Conservation (phyloP, 2,329 filamentous ascomycete species). For the Neonectria ditissima region DNA sequence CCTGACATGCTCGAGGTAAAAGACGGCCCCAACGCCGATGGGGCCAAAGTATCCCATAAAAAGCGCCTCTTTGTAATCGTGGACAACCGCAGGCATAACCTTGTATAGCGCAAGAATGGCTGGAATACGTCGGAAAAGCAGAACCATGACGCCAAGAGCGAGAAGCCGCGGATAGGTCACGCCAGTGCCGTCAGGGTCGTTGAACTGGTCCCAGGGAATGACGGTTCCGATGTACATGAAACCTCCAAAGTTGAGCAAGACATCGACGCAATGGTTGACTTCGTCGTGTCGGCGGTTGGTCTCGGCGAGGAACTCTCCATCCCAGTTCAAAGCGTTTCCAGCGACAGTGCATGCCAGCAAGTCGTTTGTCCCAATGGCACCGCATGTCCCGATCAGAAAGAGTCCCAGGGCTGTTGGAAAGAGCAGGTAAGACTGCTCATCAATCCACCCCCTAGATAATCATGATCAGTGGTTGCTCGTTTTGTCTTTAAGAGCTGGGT, state of each 20-base stretch:
- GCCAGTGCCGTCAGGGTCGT: constrained; percentile 63
- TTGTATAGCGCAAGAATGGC: constrained; percentile 66
- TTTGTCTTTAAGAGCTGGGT: background rate
- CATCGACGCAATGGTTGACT: constrained; percentile 69
- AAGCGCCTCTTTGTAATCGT: constrained; percentile 57
- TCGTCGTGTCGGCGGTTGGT: constrained; percentile 68
- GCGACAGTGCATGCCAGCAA: constrained; percentile 71
- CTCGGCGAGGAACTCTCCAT: constrained; percentile 69
- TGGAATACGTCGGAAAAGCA: constrained; percentile 68
- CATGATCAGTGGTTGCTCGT: no score
- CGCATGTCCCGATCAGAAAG: constrained; percentile 69
- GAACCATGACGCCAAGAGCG: constrained; percentile 62
- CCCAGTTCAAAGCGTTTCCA: constrained; percentile 71
- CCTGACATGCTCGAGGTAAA: no score
- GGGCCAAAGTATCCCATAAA: constrained; percentile 79
- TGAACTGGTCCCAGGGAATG: constrained; percentile 67
- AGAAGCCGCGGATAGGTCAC: constrained; percentile 64
- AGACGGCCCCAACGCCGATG: constrained; percentile 54
- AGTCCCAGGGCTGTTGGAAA: constrained; percentile 65
- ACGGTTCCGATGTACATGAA: constrained; percentile 70
- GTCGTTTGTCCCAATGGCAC: constrained; percentile 69
- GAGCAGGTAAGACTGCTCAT: constrained; percentile 65
- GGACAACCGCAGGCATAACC: constrained; percentile 57
- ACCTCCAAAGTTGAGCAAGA: constrained; percentile 69
- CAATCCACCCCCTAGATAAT: constrained; percentile 62